phyloP scores from a whole-genome alignment of 176 grass and related monocot species.

The Carex littledalei region DNA sequence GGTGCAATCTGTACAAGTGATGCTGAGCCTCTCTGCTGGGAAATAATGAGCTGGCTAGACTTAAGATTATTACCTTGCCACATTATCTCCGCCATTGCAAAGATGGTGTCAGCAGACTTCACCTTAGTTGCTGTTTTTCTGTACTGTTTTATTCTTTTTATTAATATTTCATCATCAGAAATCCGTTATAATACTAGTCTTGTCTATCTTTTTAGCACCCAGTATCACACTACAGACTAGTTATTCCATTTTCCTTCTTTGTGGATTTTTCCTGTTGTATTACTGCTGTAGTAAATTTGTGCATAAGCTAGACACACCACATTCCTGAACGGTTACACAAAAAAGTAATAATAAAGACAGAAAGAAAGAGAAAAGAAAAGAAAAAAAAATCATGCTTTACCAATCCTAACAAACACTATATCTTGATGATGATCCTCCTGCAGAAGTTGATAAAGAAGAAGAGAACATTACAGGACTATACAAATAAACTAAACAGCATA shows the following conservation, averaged over 20 bases:
- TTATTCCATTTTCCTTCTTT: neutral
- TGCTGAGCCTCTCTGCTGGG: no score
- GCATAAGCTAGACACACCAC: no score
- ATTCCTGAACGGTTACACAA: no score
- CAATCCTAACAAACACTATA: neutral
- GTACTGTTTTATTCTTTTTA: neutral
- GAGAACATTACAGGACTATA: slow-evolving; percentile 42
- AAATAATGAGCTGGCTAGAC: no score
- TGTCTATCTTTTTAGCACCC: neutral
- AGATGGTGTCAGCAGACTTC: neutral
- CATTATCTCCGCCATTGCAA: neutral
- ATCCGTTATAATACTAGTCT: neutral
- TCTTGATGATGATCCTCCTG: slow-evolving; percentile 1
- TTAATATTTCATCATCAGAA: neutral
- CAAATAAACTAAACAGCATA: slow-evolving; percentile 35
- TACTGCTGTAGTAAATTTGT: neutral
- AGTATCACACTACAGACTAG: neutral
- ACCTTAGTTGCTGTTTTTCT: neutral
- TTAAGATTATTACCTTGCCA: neutral
- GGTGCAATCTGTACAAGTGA: no score
- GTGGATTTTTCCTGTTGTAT: neutral
- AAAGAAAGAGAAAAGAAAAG: neutral
- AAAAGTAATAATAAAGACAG: neutral
- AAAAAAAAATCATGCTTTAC: neutral
- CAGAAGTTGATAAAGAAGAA: neutral